Evolutionary conservation across 441 rosid genomes (phyloP).

Genomic region (Pelargonium citronellum): DNA sequence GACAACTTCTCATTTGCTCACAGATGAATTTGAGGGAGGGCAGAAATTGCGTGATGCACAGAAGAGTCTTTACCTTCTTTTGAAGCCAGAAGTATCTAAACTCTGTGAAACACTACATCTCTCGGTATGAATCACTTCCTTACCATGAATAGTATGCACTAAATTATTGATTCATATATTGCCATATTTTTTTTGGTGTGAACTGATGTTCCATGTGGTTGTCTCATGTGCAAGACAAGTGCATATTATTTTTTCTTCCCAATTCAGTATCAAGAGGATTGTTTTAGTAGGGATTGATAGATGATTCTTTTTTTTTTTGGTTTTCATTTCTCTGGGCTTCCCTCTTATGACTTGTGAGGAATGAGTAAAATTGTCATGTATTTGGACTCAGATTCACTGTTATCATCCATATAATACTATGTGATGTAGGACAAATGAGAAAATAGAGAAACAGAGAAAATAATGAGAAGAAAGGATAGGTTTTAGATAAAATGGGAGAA

Average conservation of each 20-base stretch:
- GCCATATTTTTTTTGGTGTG: too few relatives aligned
- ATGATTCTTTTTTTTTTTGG: neutral
- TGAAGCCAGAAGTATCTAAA: slow-evolving; percentile 56
- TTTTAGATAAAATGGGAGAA: too few relatives aligned
- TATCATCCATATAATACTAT: neutral
- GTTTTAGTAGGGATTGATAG: neutral
- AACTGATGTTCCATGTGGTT: neutral
- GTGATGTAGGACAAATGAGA: too few relatives aligned
- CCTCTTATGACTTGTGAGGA: neutral
- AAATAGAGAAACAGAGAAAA: too few relatives aligned
- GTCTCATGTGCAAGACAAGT: neutral
- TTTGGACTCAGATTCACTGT: neutral
- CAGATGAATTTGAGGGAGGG: slow-evolving; percentile 29
- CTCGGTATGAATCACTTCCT: slow-evolving; percentile 46
- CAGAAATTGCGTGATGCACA: slow-evolving; percentile 42
- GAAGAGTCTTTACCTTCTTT: slow-evolving; percentile 47
- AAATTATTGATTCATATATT: too few relatives aligned
- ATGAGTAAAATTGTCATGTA: neutral
- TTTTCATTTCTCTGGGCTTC: neutral
- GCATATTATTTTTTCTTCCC: neutral
- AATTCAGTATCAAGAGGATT: neutral
- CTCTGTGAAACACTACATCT: slow-evolving; percentile 61
- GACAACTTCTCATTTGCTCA: neutral
- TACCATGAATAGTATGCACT: slow-evolving; percentile 21
- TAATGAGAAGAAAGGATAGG: too few relatives aligned